Base-by-base conservation (phyloP, 768 basidiomycete species). In the Pleurotus ostreatus region DNA sequence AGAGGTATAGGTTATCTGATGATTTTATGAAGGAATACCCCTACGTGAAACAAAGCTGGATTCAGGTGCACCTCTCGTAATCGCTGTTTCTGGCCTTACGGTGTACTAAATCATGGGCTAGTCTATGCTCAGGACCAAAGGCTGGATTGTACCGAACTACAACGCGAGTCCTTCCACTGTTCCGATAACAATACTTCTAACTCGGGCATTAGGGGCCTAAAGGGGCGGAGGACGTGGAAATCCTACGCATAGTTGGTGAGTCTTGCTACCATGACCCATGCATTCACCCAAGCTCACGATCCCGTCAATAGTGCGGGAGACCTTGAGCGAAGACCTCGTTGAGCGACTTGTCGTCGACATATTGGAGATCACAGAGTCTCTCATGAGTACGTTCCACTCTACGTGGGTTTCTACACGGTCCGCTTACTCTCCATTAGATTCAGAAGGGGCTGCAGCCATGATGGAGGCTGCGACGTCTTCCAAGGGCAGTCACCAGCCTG, bases 121-220 rank as follows among this genome's bases (percentile, higher is more conserved):
- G 71, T 68, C 69, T 25, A 65, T 81, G 61, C 63, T 83, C 23
- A 70, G 77, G 46, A 70, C 69, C 7, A 81, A 81, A 60, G 80
- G 82, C 2, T 85, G 83, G 83, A 84, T 85, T 54, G 80, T 83
- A 1, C 81, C 83, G 8, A 83, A 84, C 64, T 84, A 85, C 61
- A 71, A 73, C 41, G 76, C 73, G 56, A n/a, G 65, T 37, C 30
- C 13, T 16, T 41, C n/a, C 8, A 18, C 39, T 12, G 22, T 25
- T 18, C 12, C 9, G 8, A 7, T 48, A 7, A 34, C n/a, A 18
- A 26, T 49, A 3, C 18, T 9, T 30, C 26, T 1, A 48, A 20
- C 47, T 48, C 9, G 55, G 3, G 3, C 4, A 13, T 22, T 30
- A 76, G 74, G 77, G 82, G 23, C 81, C 85, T 0, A 72, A 75